Base-by-base conservation (phyloP, 345 rosid species). In the Linum lewisii region DNA sequence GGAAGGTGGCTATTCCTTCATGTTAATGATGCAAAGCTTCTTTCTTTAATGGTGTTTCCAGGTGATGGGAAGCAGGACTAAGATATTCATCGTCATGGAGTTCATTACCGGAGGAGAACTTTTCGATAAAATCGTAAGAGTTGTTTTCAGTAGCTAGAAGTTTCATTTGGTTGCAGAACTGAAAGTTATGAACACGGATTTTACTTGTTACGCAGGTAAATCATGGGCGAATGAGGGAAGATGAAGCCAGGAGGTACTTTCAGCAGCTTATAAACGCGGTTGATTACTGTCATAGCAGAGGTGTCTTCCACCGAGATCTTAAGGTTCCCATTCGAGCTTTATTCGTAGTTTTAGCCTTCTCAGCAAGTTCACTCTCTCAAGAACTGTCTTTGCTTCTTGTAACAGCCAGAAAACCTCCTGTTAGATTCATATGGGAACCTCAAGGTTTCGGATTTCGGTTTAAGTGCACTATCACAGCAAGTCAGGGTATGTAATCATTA, bases 221-320 rank as follows among this genome's bases (percentile, higher is more conserved):
- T 56, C 81, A 84, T 42, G 99, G 99, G 56, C 75, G 97, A 47
- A 89, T 93, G 97, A 80, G 81, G 63, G 99, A 93, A 69, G 82
- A 77, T 24, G 92, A 89, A 66, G 97, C 95, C 2, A 79, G 99
- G 26, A 76, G 84, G 70, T 93, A 93, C 65, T 93, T 93, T 61
- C 99, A 93, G 79, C 97, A 93, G 77, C 99, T 93, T 69, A 79
- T 93, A 52, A 82, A 93, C 77, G 86, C 84, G 34, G 91, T 93
- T 58, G 99, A 93, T 71, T 93, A 87, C 64, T 93, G 99, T 71
- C 99, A 93, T 72, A 93, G 97, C 64, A 79, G 99, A 78, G 99
- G 97, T 64, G 99, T 93, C 53, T 93, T 79, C 74, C 99, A 93
- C 63, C 83, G 99, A 77, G 97, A 93, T 67, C 87, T 93, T 25